phyloP scores from a whole-genome alignment of 768 basidiomycete genomes.

The Boletus patriciae region DNA sequence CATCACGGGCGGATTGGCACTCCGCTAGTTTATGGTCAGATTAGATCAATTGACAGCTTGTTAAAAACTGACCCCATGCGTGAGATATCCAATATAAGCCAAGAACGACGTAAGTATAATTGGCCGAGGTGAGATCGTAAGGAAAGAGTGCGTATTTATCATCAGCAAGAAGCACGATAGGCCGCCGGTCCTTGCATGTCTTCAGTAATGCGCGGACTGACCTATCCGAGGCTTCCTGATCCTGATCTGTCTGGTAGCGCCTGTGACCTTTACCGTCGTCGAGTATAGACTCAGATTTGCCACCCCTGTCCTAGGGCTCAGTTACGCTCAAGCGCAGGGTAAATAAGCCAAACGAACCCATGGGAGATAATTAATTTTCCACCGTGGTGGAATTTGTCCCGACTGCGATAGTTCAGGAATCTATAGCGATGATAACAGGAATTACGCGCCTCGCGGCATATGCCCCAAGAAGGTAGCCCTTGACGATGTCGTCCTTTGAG shows the following conservation, averaged over 20 bases:
- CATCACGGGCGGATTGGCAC: constrained; percentile 51
- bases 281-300: constrained; percentile 61
- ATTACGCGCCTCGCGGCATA: constrained; percentile 60
- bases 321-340: background rate
- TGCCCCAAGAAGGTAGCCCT: constrained; percentile 75
- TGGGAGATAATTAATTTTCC: constrained; percentile 81
- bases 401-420: constrained; percentile 41
- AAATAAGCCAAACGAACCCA: constrained; percentile 50
- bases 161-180: constrained; percentile 71
- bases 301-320: constrained; percentile 49
- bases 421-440: background rate
- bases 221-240: constrained; percentile 67
- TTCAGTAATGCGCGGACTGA: constrained; percentile 69
- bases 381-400: constrained; percentile 62
- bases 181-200: constrained; percentile 53
- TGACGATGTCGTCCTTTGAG: constrained; percentile 54
- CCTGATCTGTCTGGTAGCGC: constrained; percentile 47
- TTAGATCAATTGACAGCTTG: background rate
- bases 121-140: constrained; percentile 53
- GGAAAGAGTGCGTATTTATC: constrained; percentile 75
- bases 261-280: constrained; percentile 40
- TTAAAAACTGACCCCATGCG: constrained; percentile 42
- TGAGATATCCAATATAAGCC: constrained; percentile 68
- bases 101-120: constrained; percentile 52
- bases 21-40: constrained; percentile 47